Percentiles rank a stretch among this genome's conserved stretches.
These are phyloP conservation scores for Marasmius sp. DNA, from an alignment of 1,284 basidiomycete species.

Conservation along the genomic window DNA sequence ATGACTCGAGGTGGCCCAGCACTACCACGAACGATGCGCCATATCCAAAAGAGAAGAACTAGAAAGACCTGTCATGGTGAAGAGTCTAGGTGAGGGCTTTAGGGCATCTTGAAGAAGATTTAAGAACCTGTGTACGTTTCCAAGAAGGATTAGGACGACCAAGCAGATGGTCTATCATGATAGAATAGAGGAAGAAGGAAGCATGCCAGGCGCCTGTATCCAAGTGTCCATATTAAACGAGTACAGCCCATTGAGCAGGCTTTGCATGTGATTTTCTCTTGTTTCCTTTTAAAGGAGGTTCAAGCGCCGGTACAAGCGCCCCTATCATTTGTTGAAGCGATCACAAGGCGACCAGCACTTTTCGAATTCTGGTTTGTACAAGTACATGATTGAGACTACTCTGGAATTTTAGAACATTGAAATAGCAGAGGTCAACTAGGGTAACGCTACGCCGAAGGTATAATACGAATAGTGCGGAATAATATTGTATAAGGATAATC, in stretches of 20 bases:
- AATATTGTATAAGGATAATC: background rate
- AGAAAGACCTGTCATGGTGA: constrained; percentile 68
- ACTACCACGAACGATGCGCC: constrained; percentile 73
- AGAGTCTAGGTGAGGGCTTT: background rate
- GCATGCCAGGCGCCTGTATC: background rate
- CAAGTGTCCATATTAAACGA: constrained; percentile 1
- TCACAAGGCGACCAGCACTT: too few species aligned
- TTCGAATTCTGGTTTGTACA: too few species aligned
- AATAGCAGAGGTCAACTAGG: background rate
- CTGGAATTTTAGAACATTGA: background rate
- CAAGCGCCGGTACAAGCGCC: background rate
- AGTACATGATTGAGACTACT: too few species aligned
- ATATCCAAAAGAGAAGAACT: constrained; percentile 89
- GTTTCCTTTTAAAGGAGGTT: too few species aligned
- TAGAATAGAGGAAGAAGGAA: constrained; percentile 12
- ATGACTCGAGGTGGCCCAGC: constrained; percentile 65
- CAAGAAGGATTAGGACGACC: constrained; percentile 77
- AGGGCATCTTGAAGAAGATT: constrained; percentile 1
- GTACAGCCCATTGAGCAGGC: constrained; percentile 5
- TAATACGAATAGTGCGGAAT: background rate
- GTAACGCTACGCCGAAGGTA: background rate
- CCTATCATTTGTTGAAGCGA: too few species aligned
- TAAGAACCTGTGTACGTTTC: constrained; percentile 69
- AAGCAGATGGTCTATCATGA: constrained; percentile 83
- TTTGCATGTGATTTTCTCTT: constrained; percentile 36